Evolutionary conservation across 306 rosid species (phyloP), one percentile per base, ranked within the genome.

Genomic region (Oemleria cerasiformis): DNA sequence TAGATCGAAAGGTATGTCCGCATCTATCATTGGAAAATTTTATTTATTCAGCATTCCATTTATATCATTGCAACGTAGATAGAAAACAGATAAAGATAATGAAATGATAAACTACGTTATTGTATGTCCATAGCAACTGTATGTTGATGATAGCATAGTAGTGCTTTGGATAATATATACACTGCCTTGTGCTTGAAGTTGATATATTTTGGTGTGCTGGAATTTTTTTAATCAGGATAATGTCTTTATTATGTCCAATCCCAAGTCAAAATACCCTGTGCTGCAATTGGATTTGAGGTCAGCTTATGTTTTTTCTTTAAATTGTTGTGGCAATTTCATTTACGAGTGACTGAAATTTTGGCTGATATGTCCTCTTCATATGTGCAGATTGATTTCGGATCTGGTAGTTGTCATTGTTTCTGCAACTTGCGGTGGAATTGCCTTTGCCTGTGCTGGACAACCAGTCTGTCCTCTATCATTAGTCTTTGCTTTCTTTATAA

Each of bases 361-460:
- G 74, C 73, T 51, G 75, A 63, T 78, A 63, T 72, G 63, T 63
- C 73, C 58, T 78, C 45, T 71, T 79, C 67, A 64, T 75, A 10
- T 61, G 82, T 66, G 83, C 85, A 91, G 96, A 79, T 84, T 95
- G 88, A 89, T 95, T 80, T 95, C 96, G 50, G 97, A 95, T 79
- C 86, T 95, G 25, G 99, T 95, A 47, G 92, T 89, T 69, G 97
- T 91, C 77, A 87, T 95, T 85, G 99, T 95, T 48, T 95, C 99
- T 76, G 99, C 99, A 44, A 88, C 99, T 20, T 95, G 96, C 78
- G 92, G 97, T 60, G 99, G 99, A 79, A 89, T 95, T 85, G 99
- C 96, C 73, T 91, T 95, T 77, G 97, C 97, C 67, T 95, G 92
- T 88, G 96, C 90, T 67, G 99, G 99, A 79, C 99, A 95, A 80